Evolutionary conservation across 2,329 filamentous ascomycete genomes (phyloP).

Genomic region (Colletotrichum sp.): DNA sequence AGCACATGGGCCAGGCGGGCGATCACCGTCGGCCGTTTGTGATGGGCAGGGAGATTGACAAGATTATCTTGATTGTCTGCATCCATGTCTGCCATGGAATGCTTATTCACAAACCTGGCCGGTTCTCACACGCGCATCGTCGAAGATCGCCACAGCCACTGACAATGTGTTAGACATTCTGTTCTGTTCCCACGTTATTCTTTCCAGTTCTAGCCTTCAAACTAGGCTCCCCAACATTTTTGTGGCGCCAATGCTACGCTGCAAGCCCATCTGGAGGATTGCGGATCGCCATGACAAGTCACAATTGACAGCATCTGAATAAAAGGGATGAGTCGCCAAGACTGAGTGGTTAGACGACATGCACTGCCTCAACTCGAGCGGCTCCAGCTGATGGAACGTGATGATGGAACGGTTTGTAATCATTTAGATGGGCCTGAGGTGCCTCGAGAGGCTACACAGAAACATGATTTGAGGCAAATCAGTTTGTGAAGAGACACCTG

Average conservation of each 20-base stretch:
- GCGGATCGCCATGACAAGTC: neutral
- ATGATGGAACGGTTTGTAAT: neutral
- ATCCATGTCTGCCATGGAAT: neutral
- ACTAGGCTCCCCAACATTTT: neutral
- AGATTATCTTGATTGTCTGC: neutral
- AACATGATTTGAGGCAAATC: neutral
- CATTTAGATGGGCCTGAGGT: neutral
- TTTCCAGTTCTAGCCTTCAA: neutral
- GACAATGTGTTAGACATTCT: neutral
- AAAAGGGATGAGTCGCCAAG: neutral
- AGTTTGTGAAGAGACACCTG: neutral
- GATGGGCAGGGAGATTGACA: neutral
- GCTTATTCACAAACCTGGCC: neutral
- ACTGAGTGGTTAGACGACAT: neutral
- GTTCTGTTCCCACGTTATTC: neutral
- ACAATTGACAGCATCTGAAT: neutral
- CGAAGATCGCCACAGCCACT: conserved; percentile 8
- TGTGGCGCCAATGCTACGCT: neutral
- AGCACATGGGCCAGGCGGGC: neutral
- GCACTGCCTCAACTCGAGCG: neutral
- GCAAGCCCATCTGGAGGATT: neutral
- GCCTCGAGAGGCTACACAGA: neutral
- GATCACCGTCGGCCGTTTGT: neutral
- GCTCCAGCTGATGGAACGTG: neutral
- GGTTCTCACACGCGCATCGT: conserved; percentile 1